phyloP scores from a whole-genome alignment of 2,329 filamentous ascomycete genomes.

The Stenocarpella maydis region DNA sequence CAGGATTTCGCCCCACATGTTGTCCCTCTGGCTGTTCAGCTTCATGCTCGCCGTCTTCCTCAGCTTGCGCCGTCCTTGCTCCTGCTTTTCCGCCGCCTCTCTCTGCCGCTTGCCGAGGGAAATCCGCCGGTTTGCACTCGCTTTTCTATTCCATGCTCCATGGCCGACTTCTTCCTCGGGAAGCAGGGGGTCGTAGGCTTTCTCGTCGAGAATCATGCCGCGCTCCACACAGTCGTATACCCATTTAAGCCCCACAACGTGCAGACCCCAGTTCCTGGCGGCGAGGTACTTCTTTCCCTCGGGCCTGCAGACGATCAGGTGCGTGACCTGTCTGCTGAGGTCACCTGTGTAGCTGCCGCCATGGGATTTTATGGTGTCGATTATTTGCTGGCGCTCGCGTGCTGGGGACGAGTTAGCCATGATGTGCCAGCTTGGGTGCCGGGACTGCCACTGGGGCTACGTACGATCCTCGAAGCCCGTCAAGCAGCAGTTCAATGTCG shows the following conservation, averaged over 20 bases:
- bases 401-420: conserved; percentile 50
- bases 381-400: conserved; percentile 73
- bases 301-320: conserved; percentile 81
- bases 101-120: conserved; percentile 67
- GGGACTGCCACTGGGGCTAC: conserved; percentile 33
- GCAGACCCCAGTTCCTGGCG: conserved; percentile 83
- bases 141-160: conserved; percentile 74
- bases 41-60: conserved; percentile 88
- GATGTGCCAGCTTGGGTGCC: neutral
- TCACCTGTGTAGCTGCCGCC: conserved; percentile 90
- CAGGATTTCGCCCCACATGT: conserved; percentile 91
- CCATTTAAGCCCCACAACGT: conserved; percentile 85
- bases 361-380: conserved; percentile 70
- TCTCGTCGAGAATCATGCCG: conserved; percentile 90
- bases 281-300: conserved; percentile 90
- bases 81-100: conserved; percentile 53
- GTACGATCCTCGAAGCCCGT: conserved; percentile 64
- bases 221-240: conserved; percentile 81
- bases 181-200: conserved; percentile 80
- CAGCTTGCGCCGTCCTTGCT: conserved; percentile 78
- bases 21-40: conserved; percentile 79
- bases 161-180: conserved; percentile 75
- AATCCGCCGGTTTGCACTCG: conserved; percentile 51
- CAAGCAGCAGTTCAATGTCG: conserved; percentile 60
- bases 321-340: conserved; percentile 84